Percentiles rank a stretch among this genome's conserved stretches.
phyloP scores from a whole-genome alignment of 179 eudicot species.

The Corrigiola litoralis region DNA sequence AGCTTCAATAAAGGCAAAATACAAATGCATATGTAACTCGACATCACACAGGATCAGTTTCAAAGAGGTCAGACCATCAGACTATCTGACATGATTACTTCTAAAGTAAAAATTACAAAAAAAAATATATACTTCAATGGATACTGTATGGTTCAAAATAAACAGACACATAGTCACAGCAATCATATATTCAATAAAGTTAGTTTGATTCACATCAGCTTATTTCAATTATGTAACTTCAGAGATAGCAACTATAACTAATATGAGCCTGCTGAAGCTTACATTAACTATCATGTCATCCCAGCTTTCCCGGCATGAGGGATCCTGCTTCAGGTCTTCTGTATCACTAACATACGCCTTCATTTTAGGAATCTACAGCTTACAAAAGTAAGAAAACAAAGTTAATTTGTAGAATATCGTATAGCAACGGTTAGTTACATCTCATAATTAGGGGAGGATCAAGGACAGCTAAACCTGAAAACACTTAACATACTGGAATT shows the following conservation, averaged over 20 bases:
- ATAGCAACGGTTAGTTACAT: not conserved
- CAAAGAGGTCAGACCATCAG: not conserved
- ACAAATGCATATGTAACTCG: not conserved
- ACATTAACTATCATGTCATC: constrained; percentile 97
- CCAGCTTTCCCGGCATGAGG: constrained; percentile 86
- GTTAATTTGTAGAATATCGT: not conserved
- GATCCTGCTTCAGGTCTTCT: constrained; percentile 95
- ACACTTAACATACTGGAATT: too few relatives aligned
- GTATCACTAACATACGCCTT: constrained; percentile 98
- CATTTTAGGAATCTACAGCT: constrained; percentile 99
- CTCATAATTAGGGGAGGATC: not conserved
- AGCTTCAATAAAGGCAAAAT: not conserved
- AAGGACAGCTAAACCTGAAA: not conserved
- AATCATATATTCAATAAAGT: not conserved
- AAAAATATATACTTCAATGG: too few relatives aligned
- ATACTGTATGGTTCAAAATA: not conserved
- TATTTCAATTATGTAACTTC: not conserved
- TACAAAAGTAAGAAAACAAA: constrained; percentile 32
- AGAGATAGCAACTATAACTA: not conserved
- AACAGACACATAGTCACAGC: not conserved
- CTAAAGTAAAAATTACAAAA: too few relatives aligned
- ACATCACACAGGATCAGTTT: not conserved
- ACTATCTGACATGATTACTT: too few relatives aligned
- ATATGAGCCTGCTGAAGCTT: constrained; percentile 24
- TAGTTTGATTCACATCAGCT: not conserved